Evolutionary conservation across 495 filamentous ascomycete genomes (phyloP).

Genomic region (Amniculicola lignicola): DNA sequence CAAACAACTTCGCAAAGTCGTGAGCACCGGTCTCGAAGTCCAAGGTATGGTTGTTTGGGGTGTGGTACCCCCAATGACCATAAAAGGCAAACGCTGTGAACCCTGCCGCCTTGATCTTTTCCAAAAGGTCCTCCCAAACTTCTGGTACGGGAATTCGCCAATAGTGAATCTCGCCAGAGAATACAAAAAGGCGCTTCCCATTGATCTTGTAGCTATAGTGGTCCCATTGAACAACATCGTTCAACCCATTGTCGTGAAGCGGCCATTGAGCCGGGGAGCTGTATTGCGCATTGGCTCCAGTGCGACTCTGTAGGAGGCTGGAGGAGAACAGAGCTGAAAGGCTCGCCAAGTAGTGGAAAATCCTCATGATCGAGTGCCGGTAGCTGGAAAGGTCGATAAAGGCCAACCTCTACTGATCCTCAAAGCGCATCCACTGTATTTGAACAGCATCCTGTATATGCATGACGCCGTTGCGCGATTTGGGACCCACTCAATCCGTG

Average conservation of each 20-base stretch:
- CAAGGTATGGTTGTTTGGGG: conserved; percentile 45
- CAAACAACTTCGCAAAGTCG: conserved; percentile 53
- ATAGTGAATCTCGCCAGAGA: conserved; percentile 60
- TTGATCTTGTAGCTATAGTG: conserved; percentile 57
- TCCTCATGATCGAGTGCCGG: neutral
- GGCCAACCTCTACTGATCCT: neutral
- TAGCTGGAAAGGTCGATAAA: neutral
- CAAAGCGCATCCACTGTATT: neutral
- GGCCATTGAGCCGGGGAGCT: conserved; percentile 43
- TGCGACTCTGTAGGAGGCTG: neutral
- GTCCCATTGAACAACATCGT: conserved; percentile 56
- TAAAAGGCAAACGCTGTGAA: conserved; percentile 57
- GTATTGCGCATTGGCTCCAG: conserved; percentile 2
- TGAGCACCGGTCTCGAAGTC: conserved; percentile 58
- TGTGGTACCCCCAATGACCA: conserved; percentile 57
- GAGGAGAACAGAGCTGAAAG: neutral
- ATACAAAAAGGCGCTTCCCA: conserved; percentile 55
- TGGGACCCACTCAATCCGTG: neutral
- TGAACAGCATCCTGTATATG: neutral
- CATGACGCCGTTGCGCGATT: neutral
- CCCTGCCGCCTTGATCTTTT: conserved; percentile 60
- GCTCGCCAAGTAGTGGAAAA: neutral
- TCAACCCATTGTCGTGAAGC: conserved; percentile 51
- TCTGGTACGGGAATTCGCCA: conserved; percentile 56
- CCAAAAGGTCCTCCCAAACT: conserved; percentile 59